These are phyloP conservation scores for thale cress (Arabidopsis thaliana) DNA, from an alignment of 345 rosid species.

Conservation along the genomic window TAIR10.1 NC_003070.9:514501-515000, in stretches of 20 bases:
- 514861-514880: not conserved
- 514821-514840: not conserved
- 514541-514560: constrained; percentile 66
- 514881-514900: constrained; percentile 34
- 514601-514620: constrained; percentile 64
- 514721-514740: constrained; percentile 91
- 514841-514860: not conserved
- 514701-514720: constrained; percentile 91
- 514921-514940: constrained; percentile 49
- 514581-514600: constrained; percentile 87
- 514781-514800: constrained; percentile 84
- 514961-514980: constrained; percentile 46
- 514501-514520: not conserved
- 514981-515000: constrained; percentile 47
- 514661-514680: not conserved
- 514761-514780: constrained; percentile 82
- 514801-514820: constrained; percentile 44
- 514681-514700: not conserved
- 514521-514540: not conserved
- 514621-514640: not conserved
- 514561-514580: constrained; percentile 96
- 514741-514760: constrained; percentile 83
- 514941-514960: constrained; percentile 46
- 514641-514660: not conserved
- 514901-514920: constrained; percentile 52